Conservation (phyloP, 768 basidiomycete genomes). For the Pleurotus salmoneostramineus region DNA sequence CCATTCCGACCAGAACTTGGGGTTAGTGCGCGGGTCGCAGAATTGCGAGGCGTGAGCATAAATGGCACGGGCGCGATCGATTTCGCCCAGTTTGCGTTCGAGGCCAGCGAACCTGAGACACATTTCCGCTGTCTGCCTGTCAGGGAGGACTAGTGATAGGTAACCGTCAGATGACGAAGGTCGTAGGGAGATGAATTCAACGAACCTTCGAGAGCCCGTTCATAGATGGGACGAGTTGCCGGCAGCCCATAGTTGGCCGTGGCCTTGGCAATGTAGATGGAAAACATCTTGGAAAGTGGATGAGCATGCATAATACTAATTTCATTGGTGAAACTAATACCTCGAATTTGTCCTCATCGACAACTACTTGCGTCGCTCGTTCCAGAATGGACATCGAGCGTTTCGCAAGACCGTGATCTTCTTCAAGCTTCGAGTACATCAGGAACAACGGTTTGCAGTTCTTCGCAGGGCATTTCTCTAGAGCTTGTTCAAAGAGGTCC, state of each 20-base stretch:
- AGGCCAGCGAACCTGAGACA: slow-evolving; percentile 93
- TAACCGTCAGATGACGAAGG: background rate
- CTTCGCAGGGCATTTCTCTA: slow-evolving; percentile 94
- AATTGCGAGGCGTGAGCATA: slow-evolving; percentile 98
- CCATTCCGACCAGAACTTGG: slow-evolving; percentile 97
- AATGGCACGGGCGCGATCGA: slow-evolving; percentile 93
- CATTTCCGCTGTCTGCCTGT: slow-evolving; percentile 95
- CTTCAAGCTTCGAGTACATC: slow-evolving; percentile 95
- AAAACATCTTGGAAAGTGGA: slow-evolving; percentile 69
- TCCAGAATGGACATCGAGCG: slow-evolving; percentile 96
- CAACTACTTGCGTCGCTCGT: slow-evolving; percentile 82
- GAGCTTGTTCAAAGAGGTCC: slow-evolving; percentile 95
- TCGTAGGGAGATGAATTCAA: background rate
- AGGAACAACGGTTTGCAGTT: slow-evolving; percentile 93
- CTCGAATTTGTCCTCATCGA: slow-evolving; percentile 92
- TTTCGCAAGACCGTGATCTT: slow-evolving; percentile 93
- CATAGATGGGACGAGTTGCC: slow-evolving; percentile 94
- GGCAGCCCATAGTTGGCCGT: slow-evolving; percentile 94
- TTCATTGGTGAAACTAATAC: slow-evolving; percentile 36
- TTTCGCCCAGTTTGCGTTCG: slow-evolving; percentile 97
- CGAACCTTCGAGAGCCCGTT: slow-evolving; percentile 80
- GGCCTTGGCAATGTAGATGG: slow-evolving; percentile 96
- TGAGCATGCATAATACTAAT: slow-evolving; percentile 2
- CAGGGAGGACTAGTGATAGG: slow-evolving; percentile 59
- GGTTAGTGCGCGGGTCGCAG: slow-evolving; percentile 91